Percentiles rank a stretch among this genome's conserved stretches.
Conservation (phyloP, 495 filamentous ascomycete species). For the Penicillium desertorum region DNA sequence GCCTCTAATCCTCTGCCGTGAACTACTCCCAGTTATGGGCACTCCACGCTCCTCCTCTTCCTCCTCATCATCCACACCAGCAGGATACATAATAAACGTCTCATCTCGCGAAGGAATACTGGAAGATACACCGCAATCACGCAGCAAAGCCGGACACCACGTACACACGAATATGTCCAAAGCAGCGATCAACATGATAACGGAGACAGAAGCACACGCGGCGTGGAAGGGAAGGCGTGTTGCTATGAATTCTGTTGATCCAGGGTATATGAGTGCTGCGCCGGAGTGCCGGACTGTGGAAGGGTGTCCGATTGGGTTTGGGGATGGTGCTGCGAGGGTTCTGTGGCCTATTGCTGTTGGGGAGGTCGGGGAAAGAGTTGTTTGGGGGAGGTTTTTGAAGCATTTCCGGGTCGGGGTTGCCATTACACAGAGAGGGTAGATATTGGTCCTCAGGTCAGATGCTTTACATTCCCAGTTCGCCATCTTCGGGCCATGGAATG, state of each 20-base stretch:
- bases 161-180: conserved; percentile 55
- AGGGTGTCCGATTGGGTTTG: conserved; percentile 46
- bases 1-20: conserved; percentile 23
- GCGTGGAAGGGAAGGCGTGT: conserved; percentile 39
- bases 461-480: conserved; percentile 26
- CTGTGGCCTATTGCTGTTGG: conserved; percentile 49
- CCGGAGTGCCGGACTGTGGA: conserved; percentile 34
- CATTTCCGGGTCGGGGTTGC: conserved; percentile 32
- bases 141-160: conserved; percentile 40
- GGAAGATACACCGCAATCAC: conserved; percentile 25
- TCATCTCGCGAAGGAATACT: conserved; percentile 49
- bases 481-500: conserved; percentile 9
- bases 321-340: conserved; percentile 48
- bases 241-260: conserved; percentile 52
- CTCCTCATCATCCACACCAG: too few species aligned
- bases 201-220: conserved; percentile 38
- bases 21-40: conserved; percentile 30
- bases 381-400: conserved; percentile 49
- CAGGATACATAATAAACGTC: conserved; percentile 30
- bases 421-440: neutral
- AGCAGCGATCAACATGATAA: conserved; percentile 52
- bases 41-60: too few species aligned
- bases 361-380: conserved; percentile 30
- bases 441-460: neutral
- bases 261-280: conserved; percentile 50